A percentile compares a stretch with the other conserved stretches of the same genome.
Evolutionary conservation across 2,329 filamentous ascomycete species (phyloP).

Genomic region (Paraphaeosphaeria sporulosa): DNA sequence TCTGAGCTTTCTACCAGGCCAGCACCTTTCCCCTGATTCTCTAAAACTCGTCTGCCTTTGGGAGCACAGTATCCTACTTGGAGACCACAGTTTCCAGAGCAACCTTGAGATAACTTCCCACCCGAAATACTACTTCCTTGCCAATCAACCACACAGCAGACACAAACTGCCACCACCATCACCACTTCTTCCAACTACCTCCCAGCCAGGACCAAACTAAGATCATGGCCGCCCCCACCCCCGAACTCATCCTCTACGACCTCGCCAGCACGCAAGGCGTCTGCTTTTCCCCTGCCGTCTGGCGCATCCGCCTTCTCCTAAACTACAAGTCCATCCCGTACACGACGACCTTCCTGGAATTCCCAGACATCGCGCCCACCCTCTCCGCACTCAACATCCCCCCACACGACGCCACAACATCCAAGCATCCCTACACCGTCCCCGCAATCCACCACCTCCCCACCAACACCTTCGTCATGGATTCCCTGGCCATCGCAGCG

Average conservation of each 20-base stretch:
- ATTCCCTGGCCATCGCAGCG: constrained; percentile 49
- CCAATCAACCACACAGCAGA: background rate
- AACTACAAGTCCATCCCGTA: constrained; percentile 55
- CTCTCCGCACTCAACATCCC: constrained; percentile 46
- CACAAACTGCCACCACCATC: background rate
- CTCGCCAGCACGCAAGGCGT: constrained; percentile 50
- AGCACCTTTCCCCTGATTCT: too few species aligned
- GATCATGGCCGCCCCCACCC: background rate
- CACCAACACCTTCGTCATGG: constrained; percentile 52
- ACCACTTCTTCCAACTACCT: too few species aligned
- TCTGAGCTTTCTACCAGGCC: too few species aligned
- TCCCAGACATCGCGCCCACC: constrained; percentile 54
- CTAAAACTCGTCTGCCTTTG: too few species aligned
- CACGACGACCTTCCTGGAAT: constrained; percentile 53
- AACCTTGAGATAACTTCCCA: background rate
- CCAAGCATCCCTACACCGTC: constrained; percentile 51
- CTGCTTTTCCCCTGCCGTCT: constrained; percentile 54
- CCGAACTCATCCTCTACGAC: constrained; percentile 53
- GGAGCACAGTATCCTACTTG: too few species aligned
- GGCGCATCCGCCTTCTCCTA: constrained; percentile 55
- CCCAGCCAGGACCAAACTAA: too few species aligned
- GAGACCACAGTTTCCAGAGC: background rate
- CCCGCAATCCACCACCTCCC: constrained; percentile 53
- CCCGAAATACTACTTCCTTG: background rate
- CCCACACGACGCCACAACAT: constrained; percentile 21